Percentiles rank a stretch among this genome's conserved stretches.
Conservation (phyloP, 257 asterid genomes). For the Solanum clarkiae region DNA sequence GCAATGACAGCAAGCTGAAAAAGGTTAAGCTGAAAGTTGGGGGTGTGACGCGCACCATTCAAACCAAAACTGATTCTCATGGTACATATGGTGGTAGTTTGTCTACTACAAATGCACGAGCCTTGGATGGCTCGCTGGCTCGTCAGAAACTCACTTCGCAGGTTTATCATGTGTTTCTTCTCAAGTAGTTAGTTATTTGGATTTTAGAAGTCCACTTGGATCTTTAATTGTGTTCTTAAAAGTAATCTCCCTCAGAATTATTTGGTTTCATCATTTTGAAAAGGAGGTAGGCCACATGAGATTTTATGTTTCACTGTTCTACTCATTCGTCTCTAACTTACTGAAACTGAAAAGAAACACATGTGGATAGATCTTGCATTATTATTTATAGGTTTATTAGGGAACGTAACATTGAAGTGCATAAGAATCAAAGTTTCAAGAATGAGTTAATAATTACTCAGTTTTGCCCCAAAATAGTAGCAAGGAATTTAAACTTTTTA, state of each 20-base stretch:
- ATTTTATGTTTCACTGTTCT: neutral
- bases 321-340: neutral
- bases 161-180: conserved; percentile 25
- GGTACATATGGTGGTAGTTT: conserved; percentile 42
- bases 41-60: conserved; percentile 72
- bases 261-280: neutral
- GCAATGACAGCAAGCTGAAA: conserved; percentile 51
- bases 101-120: conserved; percentile 31
- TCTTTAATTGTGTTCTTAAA: neutral
- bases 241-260: neutral
- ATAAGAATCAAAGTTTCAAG: neutral
- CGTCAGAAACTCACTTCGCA: conserved; percentile 36
- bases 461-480: neutral
- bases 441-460: neutral
- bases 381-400: neutral
- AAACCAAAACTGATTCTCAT: conserved; percentile 46
- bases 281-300: neutral
- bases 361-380: neutral
- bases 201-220: neutral
- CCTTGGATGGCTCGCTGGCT: conserved; percentile 34
- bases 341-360: neutral
- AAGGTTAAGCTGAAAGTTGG: conserved; percentile 83
- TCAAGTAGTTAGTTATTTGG: neutral
- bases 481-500: neutral
- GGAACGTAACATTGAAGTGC: neutral